These are phyloP conservation scores for Lachancea fermentati DNA, from an alignment of 805 yeast genomes.

Conservation along the genomic window DNA sequence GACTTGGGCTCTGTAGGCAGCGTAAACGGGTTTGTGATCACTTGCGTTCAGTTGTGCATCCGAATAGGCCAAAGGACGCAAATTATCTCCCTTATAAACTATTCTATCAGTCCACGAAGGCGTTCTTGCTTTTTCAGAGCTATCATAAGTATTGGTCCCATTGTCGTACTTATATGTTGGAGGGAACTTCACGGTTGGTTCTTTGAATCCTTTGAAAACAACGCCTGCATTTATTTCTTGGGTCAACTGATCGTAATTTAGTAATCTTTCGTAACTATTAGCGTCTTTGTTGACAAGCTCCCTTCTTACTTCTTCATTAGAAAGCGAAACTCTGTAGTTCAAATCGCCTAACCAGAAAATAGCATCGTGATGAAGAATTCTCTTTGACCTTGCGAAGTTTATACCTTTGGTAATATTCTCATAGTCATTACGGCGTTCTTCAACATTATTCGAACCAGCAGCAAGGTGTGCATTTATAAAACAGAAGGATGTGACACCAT, in stretches of 20 bases:
- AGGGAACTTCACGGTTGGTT: constrained; percentile 65
- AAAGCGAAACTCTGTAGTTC: constrained; percentile 71
- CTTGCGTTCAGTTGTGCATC: constrained; percentile 61
- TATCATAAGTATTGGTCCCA: constrained; percentile 73
- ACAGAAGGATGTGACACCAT: constrained; percentile 74
- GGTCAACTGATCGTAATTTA: constrained; percentile 72
- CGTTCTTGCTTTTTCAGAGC: constrained; percentile 85
- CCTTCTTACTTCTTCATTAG: constrained; percentile 68
- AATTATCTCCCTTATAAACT: constrained; percentile 51
- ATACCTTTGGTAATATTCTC: constrained; percentile 69
- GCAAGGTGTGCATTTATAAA: constrained; percentile 89
- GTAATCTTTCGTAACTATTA: constrained; percentile 38
- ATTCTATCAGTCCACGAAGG: constrained; percentile 98
- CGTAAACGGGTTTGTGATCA: constrained; percentile 92
- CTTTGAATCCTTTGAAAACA: constrained; percentile 71
- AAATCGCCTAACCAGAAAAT: constrained; percentile 93
- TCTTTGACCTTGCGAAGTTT: constrained; percentile 69
- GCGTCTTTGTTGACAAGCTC: constrained; percentile 43
- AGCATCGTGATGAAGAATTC: constrained; percentile 76
- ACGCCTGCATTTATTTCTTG: constrained; percentile 66
- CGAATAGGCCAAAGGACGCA: constrained; percentile 64
- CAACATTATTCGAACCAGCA: constrained; percentile 77
- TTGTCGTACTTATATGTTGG: constrained; percentile 94
- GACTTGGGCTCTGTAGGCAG: constrained; percentile 63
- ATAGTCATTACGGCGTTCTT: constrained; percentile 84